Percentiles rank a stretch among this genome's conserved stretches.
These are phyloP conservation scores for Pythium insidiosum DNA, from an alignment of 352 stramenopile genomes.

Conservation along the genomic window DNA sequence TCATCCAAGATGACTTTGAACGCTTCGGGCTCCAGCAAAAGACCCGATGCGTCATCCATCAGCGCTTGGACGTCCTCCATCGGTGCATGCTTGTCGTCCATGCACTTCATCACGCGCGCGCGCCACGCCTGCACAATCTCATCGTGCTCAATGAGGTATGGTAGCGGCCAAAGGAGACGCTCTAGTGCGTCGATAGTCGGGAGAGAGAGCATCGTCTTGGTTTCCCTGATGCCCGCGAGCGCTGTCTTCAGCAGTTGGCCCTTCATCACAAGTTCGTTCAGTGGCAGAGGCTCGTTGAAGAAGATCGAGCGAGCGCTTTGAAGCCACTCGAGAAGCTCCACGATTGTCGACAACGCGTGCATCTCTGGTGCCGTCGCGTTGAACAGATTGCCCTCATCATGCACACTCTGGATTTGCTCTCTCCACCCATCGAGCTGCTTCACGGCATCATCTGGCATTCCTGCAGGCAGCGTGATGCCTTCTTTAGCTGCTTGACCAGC, in stretches of 20 bases:
- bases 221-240: too few relatives aligned
- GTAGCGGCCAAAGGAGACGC: conserved; percentile 63
- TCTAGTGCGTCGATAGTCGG: too few relatives aligned
- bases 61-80: conserved; percentile 47
- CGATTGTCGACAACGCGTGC: conserved; percentile 29
- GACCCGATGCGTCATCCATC: conserved; percentile 40
- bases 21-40: conserved; percentile 65
- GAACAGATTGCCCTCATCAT: conserved; percentile 58
- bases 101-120: conserved; percentile 38
- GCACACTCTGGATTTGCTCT: conserved; percentile 39
- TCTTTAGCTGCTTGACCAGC: too few relatives aligned
- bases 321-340: conserved; percentile 70
- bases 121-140: conserved; percentile 60
- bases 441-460: conserved; percentile 62
- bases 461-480: too few relatives aligned
- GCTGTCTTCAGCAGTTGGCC: too few relatives aligned
- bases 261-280: conserved; percentile 48
- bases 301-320: conserved; percentile 70
- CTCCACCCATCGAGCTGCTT: conserved; percentile 64
- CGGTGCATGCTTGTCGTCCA: conserved; percentile 52
- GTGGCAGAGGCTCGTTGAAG: conserved; percentile 63
- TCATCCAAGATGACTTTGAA: conserved; percentile 79
- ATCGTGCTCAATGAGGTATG: conserved; percentile 55
- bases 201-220: too few relatives aligned
- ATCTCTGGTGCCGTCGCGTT: conserved; percentile 61